Evolutionary conservation across 23 red algal species (phyloP).

Genomic region (Agarophyton chilense): DNA sequence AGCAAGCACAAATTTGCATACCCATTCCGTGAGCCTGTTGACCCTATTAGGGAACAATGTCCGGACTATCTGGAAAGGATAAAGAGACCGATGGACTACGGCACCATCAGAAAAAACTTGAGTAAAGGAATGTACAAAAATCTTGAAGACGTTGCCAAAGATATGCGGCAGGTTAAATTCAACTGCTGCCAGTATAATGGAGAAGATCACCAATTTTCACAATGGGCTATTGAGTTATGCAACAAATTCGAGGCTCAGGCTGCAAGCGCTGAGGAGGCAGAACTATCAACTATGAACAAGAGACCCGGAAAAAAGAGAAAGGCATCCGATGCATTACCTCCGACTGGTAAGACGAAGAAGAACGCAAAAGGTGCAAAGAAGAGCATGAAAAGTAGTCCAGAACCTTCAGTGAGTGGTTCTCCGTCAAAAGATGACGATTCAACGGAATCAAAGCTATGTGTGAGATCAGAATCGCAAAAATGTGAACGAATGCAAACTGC

Average conservation of each 20-base stretch:
- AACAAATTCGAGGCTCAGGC: constrained; percentile 67
- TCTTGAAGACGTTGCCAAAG: constrained; percentile 48
- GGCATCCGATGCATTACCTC: constrained; percentile 48
- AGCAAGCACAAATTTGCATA: constrained; percentile 68
- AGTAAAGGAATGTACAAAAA: constrained; percentile 17
- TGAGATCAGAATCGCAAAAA: constrained; percentile 32
- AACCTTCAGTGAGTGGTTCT: constrained; percentile 39
- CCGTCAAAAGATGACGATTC: constrained; percentile 51
- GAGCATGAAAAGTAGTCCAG: constrained; percentile 42
- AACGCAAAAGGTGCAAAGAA: constrained; percentile 19
- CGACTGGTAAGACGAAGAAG: constrained; percentile 47
- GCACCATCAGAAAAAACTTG: constrained; percentile 69
- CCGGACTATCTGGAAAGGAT: constrained; percentile 81
- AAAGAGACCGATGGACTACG: constrained; percentile 85
- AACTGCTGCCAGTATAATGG: constrained; percentile 84
- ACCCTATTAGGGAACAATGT: constrained; percentile 58
- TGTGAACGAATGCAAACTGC: constrained; percentile 35
- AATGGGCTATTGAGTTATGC: constrained; percentile 58
- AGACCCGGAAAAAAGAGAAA: constrained; percentile 42
- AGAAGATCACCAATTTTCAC: constrained; percentile 46
- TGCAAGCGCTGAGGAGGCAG: constrained; percentile 48
- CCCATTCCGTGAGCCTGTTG: constrained; percentile 72
- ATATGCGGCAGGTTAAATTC: constrained; percentile 63
- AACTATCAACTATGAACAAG: constrained; percentile 64
- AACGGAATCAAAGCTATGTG: constrained; percentile 32